Evolutionary conservation across 2,329 filamentous ascomycete species (phyloP).

Genomic region (Botryotinia narcissicola): DNA sequence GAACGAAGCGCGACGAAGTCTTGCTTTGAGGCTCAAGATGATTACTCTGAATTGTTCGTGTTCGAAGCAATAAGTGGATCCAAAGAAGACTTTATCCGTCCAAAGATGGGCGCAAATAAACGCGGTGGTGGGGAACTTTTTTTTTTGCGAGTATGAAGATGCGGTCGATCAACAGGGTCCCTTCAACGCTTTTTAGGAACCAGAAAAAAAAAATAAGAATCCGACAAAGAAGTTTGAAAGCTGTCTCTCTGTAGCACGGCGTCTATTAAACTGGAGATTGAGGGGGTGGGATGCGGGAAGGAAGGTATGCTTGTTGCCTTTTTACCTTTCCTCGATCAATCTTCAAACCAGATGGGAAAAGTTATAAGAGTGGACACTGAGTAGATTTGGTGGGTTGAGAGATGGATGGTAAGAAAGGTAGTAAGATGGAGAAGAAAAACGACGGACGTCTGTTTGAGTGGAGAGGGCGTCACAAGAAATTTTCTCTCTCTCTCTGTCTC

Average conservation of each 20-base stretch:
- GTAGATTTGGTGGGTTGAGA: background rate
- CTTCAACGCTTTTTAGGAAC: slow-evolving; percentile 8
- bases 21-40: slow-evolving; percentile 19
- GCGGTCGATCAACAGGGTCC: slow-evolving; percentile 20
- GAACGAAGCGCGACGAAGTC: slow-evolving; percentile 17
- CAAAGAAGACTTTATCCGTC: slow-evolving; percentile 21
- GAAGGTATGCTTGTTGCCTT: slow-evolving; percentile 16
- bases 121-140: slow-evolving; percentile 21
- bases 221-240: slow-evolving; percentile 10
- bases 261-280: slow-evolving; percentile 22
- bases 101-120: slow-evolving; percentile 21
- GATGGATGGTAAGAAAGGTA: background rate
- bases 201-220: slow-evolving; percentile 5
- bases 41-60: slow-evolving; percentile 20
- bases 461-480: slow-evolving; percentile 13
- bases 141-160: slow-evolving; percentile 11
- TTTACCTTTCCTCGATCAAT: slow-evolving; percentile 9
- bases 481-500: background rate
- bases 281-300: slow-evolving; percentile 13
- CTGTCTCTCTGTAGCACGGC: slow-evolving; percentile 15
- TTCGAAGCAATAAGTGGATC: slow-evolving; percentile 23
- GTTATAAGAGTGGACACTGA: slow-evolving; percentile 4
- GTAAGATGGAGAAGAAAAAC: slow-evolving; percentile 9
- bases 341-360: slow-evolving; percentile 5
- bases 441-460: slow-evolving; percentile 5